phyloP scores from a whole-genome alignment of 352 stramenopile genomes.

The Phytophthora citrophthora region DNA sequence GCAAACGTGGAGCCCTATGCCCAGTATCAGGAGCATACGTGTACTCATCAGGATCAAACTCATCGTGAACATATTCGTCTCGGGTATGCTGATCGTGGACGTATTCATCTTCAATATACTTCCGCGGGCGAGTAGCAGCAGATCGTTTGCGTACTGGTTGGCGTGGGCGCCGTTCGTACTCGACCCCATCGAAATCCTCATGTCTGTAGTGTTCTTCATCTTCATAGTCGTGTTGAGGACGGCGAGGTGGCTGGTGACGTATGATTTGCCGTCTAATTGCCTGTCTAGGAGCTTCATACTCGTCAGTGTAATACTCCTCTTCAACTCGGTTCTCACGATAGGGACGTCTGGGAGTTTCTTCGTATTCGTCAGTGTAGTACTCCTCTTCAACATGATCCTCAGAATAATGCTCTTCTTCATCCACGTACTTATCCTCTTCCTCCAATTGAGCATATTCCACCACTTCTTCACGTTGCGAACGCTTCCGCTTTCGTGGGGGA shows the following conservation, averaged over 20 bases:
- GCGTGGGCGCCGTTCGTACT: conserved; percentile 10
- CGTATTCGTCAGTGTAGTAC: conserved; percentile 13
- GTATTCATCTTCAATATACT: conserved; percentile 30
- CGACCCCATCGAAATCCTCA: conserved; percentile 12
- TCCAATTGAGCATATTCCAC: conserved; percentile 21
- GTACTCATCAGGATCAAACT: conserved; percentile 10
- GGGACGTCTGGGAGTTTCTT: conserved; percentile 4
- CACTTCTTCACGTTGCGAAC: conserved; percentile 17
- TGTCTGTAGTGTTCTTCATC: conserved; percentile 23
- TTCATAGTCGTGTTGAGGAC: conserved; percentile 18
- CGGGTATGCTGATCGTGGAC: conserved; percentile 8
- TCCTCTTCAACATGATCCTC: conserved; percentile 26
- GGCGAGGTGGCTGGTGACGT: conserved; percentile 16
- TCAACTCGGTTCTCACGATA: neutral
- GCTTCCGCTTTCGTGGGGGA: conserved; percentile 51
- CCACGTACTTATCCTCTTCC: conserved; percentile 20
- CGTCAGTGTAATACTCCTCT: conserved; percentile 5
- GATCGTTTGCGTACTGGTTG: conserved; percentile 16
- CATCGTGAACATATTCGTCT: neutral
- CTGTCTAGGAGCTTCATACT: conserved; percentile 9
- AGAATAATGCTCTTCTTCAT: conserved; percentile 20
- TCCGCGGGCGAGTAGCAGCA: conserved; percentile 10
- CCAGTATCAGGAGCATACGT: conserved; percentile 10
- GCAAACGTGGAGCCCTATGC: conserved; percentile 15
- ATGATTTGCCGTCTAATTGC: conserved; percentile 16